Evolutionary conservation across 1,284 basidiomycete genomes (phyloP), one percentile per base, ranked within the genome.

Genomic region (Inonotus obliquus): DNA sequence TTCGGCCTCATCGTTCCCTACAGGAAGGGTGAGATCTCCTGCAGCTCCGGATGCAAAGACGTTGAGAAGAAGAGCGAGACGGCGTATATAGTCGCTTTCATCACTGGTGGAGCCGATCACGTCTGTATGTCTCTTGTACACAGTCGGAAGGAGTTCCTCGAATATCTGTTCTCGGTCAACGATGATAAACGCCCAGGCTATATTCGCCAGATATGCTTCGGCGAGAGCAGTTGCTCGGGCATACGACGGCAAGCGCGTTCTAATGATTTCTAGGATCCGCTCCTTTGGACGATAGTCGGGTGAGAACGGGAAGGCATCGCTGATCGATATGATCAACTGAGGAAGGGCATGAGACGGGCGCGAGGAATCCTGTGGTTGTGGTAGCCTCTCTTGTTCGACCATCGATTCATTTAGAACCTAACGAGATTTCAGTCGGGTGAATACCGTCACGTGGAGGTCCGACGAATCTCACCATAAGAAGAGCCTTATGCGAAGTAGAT

Each of bases 1-100:
- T 53, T 71, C 70, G 13, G 65, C 69, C 54, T 69, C 67, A 17
- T 66, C 68, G 47, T 66, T 65, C 23, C 62, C 65, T 19, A 68
- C 57, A 11, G 64, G 58, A 11, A 65, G 66, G 35, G 67, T 65
- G 49, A 70, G 62, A 54, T 71, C 68, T 21, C 67, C 64, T 13
- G 65, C 56, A 2, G 65, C 59, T 2, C 66, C 68, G 10, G 63
- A 53, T 5, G 66, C 68, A 25, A 69, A 63, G 7, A 69, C 64
- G 7, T 58, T 53, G 39, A 69, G 65, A 11, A 67, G 60, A 10
- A 69, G 60, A 6, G 68, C 52, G 1, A 68, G 58, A 11, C 61
- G 63, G 38, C 44, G 58, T 37, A 44, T 25, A 44, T 49, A 58
- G 1, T 35, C 35, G 13, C 19, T 56, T 13, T 53, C 51, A 10